A percentile compares a stretch with the other conserved stretches of the same genome.
phyloP scores from a whole-genome alignment of 441 rosid genomes.

The Gossypium davidsonii region DNA sequence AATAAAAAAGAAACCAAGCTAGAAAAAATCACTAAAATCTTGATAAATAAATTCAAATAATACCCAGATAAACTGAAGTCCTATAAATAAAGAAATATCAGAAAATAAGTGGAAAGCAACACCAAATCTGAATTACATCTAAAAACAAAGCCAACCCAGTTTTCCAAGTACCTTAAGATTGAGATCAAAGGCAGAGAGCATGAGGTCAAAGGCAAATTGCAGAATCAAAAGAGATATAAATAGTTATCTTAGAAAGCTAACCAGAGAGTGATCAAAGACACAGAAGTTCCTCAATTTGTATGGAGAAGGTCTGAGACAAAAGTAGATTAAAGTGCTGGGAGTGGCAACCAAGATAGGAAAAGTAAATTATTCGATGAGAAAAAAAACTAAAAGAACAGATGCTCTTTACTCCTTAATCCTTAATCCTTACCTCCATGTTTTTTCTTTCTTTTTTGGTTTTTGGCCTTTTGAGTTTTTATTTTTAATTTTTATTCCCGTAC shows the following conservation, averaged over 20 bases:
- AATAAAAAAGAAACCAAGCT: background rate
- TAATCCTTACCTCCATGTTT: background rate
- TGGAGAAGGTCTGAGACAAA: background rate
- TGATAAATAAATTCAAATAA: background rate
- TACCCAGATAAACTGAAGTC: background rate
- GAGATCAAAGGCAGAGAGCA: constrained; percentile 8
- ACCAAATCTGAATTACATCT: background rate
- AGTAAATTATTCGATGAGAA: constrained; percentile 23
- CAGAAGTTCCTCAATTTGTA: background rate
- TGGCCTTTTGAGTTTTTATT: background rate
- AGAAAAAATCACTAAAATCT: background rate
- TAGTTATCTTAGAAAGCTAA: background rate
- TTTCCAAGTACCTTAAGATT: constrained; percentile 15
- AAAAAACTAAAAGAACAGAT: constrained; percentile 20
- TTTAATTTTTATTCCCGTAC: background rate
- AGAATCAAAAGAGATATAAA: background rate
- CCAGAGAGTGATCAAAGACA: constrained; percentile 11
- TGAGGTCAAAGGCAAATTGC: constrained; percentile 3
- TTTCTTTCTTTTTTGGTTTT: background rate
- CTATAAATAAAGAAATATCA: background rate
- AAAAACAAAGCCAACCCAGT: constrained; percentile 3
- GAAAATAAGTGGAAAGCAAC: background rate
- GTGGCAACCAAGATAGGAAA: constrained; percentile 13
- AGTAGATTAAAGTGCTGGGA: background rate
- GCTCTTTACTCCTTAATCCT: constrained; percentile 13